Base-by-base conservation (phyloP, 768 basidiomycete species). In the Amanita phalloides region DNA sequence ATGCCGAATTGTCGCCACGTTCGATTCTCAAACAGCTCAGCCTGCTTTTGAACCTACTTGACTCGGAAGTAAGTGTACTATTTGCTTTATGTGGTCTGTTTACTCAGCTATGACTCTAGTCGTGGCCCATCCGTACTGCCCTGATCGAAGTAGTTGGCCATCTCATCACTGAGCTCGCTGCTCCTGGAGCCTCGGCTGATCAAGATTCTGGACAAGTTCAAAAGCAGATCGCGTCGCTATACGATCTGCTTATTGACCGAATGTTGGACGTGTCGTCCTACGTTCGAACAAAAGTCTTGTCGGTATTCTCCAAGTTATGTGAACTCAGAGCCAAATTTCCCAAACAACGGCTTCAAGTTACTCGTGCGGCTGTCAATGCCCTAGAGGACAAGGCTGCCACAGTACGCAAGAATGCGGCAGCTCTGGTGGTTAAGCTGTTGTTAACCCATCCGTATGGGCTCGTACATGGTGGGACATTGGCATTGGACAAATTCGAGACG, bases 111-210 rank as follows among this genome's bases (percentile, higher is more conserved):
- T 9, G 8, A 17, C 35, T 44, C 32, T 58, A 96, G 92, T 84
- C 93, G 0, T 96, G 98, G 62, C 90, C 93, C 0, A 93, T 99
- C 83, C 90, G 96, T 38, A 86, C 92, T 71, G 90, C 92, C 1
- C 75, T 99, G 51, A 79, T 99, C 47, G 95, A 98, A 63, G 78
- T 94, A 53, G 80, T 98, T 37, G 91, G 90, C 4, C 71, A 74
- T 53, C 79, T 98, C 55, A 91, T 98, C 61, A 73, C 75, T 41
- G 90, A 97, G 56, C 77, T 97, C 10, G 81, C 86, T 0, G 62
- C 67, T 17, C 74, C 79, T 2, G 65, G 68, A 17, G 76, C 76
- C 38, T 69, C 70, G 20, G 61, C 77, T 60, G 68, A 73, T 48
- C 71, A 74, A 45, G 73, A 76, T 49, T 60, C 65, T 36, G 63